phyloP scores from a whole-genome alignment of 2,329 filamentous ascomycete species.

The Fusarium sp. region DNA sequence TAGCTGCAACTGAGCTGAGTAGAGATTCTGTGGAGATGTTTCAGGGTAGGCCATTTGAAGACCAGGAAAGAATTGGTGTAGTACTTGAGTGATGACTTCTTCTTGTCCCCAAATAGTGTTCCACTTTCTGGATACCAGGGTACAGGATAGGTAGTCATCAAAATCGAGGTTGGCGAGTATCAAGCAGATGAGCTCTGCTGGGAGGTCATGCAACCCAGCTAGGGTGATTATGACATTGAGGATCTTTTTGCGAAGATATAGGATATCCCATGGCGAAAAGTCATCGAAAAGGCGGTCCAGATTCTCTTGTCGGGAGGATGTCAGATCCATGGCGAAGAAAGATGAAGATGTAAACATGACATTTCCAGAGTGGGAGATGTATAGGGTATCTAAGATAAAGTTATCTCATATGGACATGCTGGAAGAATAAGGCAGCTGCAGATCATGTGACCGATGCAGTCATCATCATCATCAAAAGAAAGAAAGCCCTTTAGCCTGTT shows the following conservation, averaged over 20 bases:
- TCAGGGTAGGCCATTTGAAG: constrained; percentile 39
- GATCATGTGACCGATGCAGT: no score
- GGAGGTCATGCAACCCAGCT: constrained; percentile 47
- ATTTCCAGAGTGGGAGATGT: no score
- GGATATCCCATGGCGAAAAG: constrained; percentile 48
- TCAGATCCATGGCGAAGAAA: no score
- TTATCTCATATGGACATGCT: no score
- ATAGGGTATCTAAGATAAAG: no score
- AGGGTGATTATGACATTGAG: constrained; percentile 32
- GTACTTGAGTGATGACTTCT: constrained; percentile 38
- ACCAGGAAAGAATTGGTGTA: constrained; percentile 48
- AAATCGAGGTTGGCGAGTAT: constrained; percentile 43
- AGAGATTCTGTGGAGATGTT: constrained; percentile 16
- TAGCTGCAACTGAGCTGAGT: constrained; percentile 17
- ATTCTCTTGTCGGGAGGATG: not conserved
- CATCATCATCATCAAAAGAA: no score
- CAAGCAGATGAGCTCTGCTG: constrained; percentile 47
- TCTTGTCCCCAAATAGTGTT: constrained; percentile 42
- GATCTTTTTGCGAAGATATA: constrained; percentile 46
- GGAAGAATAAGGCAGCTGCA: no score
- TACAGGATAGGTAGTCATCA: constrained; percentile 47
- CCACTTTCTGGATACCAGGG: constrained; percentile 48
- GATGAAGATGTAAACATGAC: no score
- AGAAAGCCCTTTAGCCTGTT: no score
- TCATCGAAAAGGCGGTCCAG: constrained; percentile 45